Conservation (phyloP, 805 yeast species). For the Scheffersomyces coipomensis region DNA sequence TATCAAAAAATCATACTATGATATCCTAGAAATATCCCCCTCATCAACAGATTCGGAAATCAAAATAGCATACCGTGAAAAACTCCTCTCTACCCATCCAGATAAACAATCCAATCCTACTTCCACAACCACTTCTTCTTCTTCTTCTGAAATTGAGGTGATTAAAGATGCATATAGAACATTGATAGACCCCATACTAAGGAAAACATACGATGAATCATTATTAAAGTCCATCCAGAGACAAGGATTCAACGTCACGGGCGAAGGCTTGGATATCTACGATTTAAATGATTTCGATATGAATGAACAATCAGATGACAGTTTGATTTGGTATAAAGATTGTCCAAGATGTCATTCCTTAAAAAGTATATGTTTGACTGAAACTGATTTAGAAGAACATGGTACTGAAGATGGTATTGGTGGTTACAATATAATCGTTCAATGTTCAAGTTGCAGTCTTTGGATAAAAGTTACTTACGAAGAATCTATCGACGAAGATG, state of each 20-base stretch:
- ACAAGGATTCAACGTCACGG: slow-evolving; percentile 42
- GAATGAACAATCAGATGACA: slow-evolving; percentile 29
- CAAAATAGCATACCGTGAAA: slow-evolving; percentile 60
- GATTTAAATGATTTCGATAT: slow-evolving; percentile 61
- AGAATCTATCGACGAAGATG: slow-evolving; percentile 36
- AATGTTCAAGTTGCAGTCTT: slow-evolving; percentile 79
- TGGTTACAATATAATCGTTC: slow-evolving; percentile 65
- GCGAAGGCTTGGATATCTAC: slow-evolving; percentile 69
- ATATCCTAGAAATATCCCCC: slow-evolving; percentile 51
- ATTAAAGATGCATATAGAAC: slow-evolving; percentile 67
- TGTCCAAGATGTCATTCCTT: slow-evolving; percentile 67
- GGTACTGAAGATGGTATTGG: slow-evolving; percentile 54
- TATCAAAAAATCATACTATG: slow-evolving; percentile 41
- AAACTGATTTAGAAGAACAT: slow-evolving; percentile 55
- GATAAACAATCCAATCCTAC: too few species aligned
- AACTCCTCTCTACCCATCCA: slow-evolving; percentile 70
- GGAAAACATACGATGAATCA: slow-evolving; percentile 53
- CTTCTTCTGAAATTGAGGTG: slow-evolving; percentile 24
- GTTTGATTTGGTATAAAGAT: slow-evolving; percentile 39
- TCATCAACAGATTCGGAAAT: slow-evolving; percentile 41
- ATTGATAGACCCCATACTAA: slow-evolving; percentile 38
- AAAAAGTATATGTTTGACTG: slow-evolving; percentile 58
- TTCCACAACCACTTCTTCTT: too few species aligned
- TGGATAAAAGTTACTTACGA: slow-evolving; percentile 78
- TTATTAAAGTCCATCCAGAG: slow-evolving; percentile 31